These are phyloP conservation scores for Combretum micranthum DNA, from an alignment of 345 rosid species.

Conservation along the genomic window DNA sequence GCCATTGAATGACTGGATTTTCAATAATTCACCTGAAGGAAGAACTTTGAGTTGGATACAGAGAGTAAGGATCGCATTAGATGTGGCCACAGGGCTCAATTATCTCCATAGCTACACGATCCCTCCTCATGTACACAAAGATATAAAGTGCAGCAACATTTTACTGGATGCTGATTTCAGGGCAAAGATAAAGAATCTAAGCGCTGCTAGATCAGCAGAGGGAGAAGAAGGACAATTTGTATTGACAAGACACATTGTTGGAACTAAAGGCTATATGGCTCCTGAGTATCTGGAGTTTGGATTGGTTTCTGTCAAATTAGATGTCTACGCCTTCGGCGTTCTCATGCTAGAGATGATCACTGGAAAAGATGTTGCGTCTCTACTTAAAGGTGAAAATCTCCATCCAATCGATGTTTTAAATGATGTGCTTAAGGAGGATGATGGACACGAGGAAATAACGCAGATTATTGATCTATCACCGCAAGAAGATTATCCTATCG, in stretches of 20 bases:
- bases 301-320: conserved; percentile 63
- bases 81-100: conserved; percentile 69
- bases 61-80: conserved; percentile 52
- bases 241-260: conserved; percentile 77
- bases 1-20: conserved; percentile 64
- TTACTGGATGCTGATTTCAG: conserved; percentile 46
- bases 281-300: conserved; percentile 84
- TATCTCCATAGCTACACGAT: conserved; percentile 64
- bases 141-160: conserved; percentile 35
- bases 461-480: conserved; percentile 32
- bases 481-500: conserved; percentile 37
- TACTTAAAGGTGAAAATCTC: conserved; percentile 26
- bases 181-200: conserved; percentile 49
- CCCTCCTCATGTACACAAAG: conserved; percentile 54
- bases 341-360: conserved; percentile 55
- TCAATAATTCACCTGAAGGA: conserved; percentile 12
- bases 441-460: conserved; percentile 20
- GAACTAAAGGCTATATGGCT: conserved; percentile 79
- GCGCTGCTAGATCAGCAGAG: conserved; percentile 41
- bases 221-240: conserved; percentile 40
- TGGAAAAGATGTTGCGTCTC: conserved; percentile 47
- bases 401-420: conserved; percentile 20
- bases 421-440: conserved; percentile 15
- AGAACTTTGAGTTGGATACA: conserved; percentile 47
- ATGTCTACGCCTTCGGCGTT: conserved; percentile 78